Evolutionary conservation across 1,284 basidiomycete genomes (phyloP).

Genomic region (Megacollybia platyphylla): DNA sequence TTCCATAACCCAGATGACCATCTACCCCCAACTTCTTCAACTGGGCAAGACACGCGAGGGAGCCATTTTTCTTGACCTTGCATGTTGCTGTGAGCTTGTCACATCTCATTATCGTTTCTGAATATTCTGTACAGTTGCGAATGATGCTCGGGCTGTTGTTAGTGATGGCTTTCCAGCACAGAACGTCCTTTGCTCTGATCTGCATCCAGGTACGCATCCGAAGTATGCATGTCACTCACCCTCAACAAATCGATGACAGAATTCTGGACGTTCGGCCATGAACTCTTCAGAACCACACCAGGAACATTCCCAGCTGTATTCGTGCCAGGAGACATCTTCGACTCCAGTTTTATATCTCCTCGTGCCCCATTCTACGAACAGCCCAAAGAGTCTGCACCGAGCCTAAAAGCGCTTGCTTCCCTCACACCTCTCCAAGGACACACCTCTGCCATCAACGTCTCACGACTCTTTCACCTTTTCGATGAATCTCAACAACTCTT

Average conservation of each 20-base stretch:
- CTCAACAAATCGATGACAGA: constrained; percentile 4
- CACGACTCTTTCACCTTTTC: constrained; percentile 39
- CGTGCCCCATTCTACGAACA: constrained; percentile 12
- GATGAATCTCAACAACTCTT: constrained; percentile 23
- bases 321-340: constrained; percentile 23
- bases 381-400: constrained; percentile 13
- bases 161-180: constrained; percentile 20
- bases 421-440: constrained; percentile 29
- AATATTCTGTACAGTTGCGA: constrained; percentile 17
- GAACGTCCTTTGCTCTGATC: constrained; percentile 19
- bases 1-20: background rate
- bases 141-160: constrained; percentile 19
- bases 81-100: constrained; percentile 20
- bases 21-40: constrained; percentile 10
- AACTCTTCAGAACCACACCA: constrained; percentile 10
- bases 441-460: constrained; percentile 28
- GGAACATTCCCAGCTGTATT: constrained; percentile 21
- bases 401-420: constrained; percentile 16
- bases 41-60: constrained; percentile 16
- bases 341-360: constrained; percentile 14
- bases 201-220: constrained; percentile 14
- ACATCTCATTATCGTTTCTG: background rate
- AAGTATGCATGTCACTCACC: background rate
- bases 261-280: constrained; percentile 12
- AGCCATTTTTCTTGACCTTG: constrained; percentile 25